Percentiles rank a stretch among this genome's conserved stretches.
Conservation (phyloP, 169 alveolate genomes). For the Cystoisospora suis region DNA sequence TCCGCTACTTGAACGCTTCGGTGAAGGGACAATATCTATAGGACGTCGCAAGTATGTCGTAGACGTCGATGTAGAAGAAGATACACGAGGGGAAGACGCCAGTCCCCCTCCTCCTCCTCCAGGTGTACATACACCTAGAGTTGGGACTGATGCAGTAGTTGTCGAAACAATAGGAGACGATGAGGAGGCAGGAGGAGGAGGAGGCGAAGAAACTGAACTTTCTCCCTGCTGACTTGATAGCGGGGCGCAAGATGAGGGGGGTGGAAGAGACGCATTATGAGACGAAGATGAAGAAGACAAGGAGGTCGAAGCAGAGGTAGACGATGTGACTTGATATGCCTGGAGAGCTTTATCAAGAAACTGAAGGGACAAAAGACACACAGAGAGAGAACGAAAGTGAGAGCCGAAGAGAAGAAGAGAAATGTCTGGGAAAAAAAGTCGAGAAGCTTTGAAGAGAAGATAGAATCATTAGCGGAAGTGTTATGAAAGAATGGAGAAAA, state of each 20-base stretch:
- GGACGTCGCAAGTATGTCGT: slow-evolving; percentile 13
- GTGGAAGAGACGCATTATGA: not conserved
- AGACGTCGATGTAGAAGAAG: too few species aligned
- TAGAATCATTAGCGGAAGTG: not conserved
- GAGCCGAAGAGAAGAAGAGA: not conserved
- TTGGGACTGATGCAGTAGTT: not conserved
- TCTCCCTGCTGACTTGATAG: not conserved
- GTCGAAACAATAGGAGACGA: not conserved
- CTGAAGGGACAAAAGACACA: not conserved
- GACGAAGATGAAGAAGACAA: not conserved
- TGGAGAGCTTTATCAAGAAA: not conserved
- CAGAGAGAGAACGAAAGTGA: not conserved
- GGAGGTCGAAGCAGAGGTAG: not conserved
- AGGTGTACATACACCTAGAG: not conserved
- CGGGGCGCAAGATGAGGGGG: not conserved
- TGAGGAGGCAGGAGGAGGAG: not conserved
- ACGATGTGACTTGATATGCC: not conserved
- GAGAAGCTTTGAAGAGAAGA: not conserved
- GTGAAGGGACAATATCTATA: not conserved
- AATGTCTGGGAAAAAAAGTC: not conserved
- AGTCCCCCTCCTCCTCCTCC: not conserved
- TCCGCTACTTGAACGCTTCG: not conserved
- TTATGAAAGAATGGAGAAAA: not conserved
- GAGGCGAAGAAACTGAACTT: not conserved
- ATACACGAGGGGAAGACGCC: not conserved